A percentile compares a stretch with the other conserved stretches of the same genome.
Conservation (phyloP, 2,329 filamentous ascomycete genomes). For the Claviceps cyperi region DNA sequence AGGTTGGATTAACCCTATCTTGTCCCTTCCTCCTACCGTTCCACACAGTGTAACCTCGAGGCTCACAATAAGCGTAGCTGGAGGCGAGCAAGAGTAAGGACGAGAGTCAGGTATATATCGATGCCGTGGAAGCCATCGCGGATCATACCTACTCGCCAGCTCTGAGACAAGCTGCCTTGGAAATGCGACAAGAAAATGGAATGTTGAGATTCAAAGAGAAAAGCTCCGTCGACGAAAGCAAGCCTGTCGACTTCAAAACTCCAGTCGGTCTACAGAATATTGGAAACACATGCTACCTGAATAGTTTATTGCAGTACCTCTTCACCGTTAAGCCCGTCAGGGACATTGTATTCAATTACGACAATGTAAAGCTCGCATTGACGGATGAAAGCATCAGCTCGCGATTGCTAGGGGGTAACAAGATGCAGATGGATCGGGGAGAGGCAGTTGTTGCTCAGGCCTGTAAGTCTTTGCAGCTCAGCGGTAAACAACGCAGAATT, state of each 20-base stretch:
- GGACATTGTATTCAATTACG: constrained; percentile 64
- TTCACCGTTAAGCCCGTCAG: constrained; percentile 76
- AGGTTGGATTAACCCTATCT: constrained; percentile 11
- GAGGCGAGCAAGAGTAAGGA: constrained; percentile 14
- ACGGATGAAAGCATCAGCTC: constrained; percentile 45
- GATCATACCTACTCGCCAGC: constrained; percentile 13
- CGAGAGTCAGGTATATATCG: constrained; percentile 17
- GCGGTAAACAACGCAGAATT: not conserved
- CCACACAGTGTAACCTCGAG: not conserved
- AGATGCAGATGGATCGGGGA: constrained; percentile 32
- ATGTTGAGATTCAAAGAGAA: constrained; percentile 6
- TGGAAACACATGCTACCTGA: constrained; percentile 95
- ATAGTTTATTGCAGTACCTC: constrained; percentile 90
- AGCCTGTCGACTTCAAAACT: constrained; percentile 31
- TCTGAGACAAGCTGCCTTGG: constrained; percentile 14
- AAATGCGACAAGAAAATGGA: constrained; percentile 10
- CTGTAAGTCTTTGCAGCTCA: constrained; percentile 40
- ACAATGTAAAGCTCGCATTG: constrained; percentile 54
- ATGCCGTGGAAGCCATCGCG: constrained; percentile 22
- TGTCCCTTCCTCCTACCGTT: not conserved
- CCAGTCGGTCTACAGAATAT: constrained; percentile 87
- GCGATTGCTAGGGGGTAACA: constrained; percentile 61
- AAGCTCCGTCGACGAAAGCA: constrained; percentile 1
- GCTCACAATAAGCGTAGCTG: constrained; percentile 11
- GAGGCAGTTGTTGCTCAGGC: constrained; percentile 54